These are phyloP conservation scores for Datisca glomerata DNA, from an alignment of 306 rosid species.

Conservation along the genomic window DNA sequence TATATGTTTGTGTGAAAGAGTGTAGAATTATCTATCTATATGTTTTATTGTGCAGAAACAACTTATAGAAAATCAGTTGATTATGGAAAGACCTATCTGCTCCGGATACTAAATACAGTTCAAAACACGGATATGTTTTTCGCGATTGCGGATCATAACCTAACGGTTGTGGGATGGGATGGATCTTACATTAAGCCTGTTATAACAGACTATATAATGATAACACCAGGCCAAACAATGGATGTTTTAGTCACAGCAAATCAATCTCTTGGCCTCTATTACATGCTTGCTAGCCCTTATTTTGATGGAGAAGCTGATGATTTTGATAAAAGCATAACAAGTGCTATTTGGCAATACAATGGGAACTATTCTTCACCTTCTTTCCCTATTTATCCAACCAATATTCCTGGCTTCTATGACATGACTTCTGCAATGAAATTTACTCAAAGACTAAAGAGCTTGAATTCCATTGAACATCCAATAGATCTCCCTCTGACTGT, in stretches of 20 bases:
- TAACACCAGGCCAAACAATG: slow-evolving; percentile 48
- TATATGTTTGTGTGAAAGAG: too few relatives aligned
- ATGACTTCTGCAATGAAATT: slow-evolving; percentile 19
- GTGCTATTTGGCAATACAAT: slow-evolving; percentile 31
- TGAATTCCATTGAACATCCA: slow-evolving; percentile 29
- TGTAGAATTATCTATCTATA: too few relatives aligned
- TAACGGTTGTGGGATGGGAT: slow-evolving; percentile 45
- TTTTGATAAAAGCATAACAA: slow-evolving; percentile 32
- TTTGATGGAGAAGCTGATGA: background rate
- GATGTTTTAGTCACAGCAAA: slow-evolving; percentile 32
- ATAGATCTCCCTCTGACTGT: slow-evolving; percentile 23
- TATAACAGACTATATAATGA: slow-evolving; percentile 24
- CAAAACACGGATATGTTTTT: slow-evolving; percentile 29
- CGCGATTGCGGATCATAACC: slow-evolving; percentile 29
- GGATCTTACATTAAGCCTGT: slow-evolving; percentile 43
- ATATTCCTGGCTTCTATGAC: slow-evolving; percentile 36
- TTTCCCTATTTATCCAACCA: slow-evolving; percentile 24
- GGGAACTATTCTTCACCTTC: background rate
- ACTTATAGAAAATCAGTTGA: slow-evolving; percentile 16
- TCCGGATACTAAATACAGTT: slow-evolving; percentile 37
- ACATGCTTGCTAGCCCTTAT: slow-evolving; percentile 50
- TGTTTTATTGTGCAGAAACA: too few relatives aligned
- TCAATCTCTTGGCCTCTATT: slow-evolving; percentile 24
- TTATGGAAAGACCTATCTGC: slow-evolving; percentile 30
- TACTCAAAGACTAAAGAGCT: slow-evolving; percentile 20